phyloP scores from a whole-genome alignment of 768 basidiomycete species.

The Dioszegia aurantiaca region DNA sequence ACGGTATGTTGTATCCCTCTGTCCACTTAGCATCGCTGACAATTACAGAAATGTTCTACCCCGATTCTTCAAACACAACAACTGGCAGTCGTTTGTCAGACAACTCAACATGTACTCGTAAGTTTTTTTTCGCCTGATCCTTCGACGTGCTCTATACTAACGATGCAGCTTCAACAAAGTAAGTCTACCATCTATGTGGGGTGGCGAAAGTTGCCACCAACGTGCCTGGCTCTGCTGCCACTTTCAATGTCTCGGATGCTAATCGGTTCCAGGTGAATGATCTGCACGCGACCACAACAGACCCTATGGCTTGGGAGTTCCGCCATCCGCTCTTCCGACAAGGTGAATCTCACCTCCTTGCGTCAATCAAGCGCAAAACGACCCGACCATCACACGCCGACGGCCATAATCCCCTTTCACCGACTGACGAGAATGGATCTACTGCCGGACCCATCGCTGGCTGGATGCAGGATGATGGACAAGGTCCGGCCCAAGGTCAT shows the following conservation, averaged over 20 bases:
- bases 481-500: neutral
- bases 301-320: slow-evolving; percentile 51
- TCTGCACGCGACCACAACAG: slow-evolving; percentile 39
- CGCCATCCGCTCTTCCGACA: slow-evolving; percentile 50
- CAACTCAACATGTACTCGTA: slow-evolving; percentile 94
- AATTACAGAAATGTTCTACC: slow-evolving; percentile 61
- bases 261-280: slow-evolving; percentile 47
- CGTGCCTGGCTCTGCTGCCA: neutral
- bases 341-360: slow-evolving; percentile 48
- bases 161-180: slow-evolving; percentile 43
- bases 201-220: too few relatives aligned
- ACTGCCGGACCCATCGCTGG: slow-evolving; percentile 25
- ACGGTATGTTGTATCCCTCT: slow-evolving; percentile 33
- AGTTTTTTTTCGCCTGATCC: slow-evolving; percentile 18
- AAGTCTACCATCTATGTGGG: neutral
- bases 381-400: slow-evolving; percentile 28
- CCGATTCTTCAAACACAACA: slow-evolving; percentile 95
- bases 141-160: neutral
- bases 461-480: slow-evolving; percentile 34
- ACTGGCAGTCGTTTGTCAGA: slow-evolving; percentile 86
- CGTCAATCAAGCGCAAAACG: slow-evolving; percentile 48
- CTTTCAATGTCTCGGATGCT: slow-evolving; percentile 13
- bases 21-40: neutral
- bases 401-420: slow-evolving; percentile 19
- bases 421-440: slow-evolving; percentile 18